Evolutionary conservation across 352 stramenopile species (phyloP), one percentile per base, ranked within the genome.

Genomic region (Globisporangium apiculatum): DNA sequence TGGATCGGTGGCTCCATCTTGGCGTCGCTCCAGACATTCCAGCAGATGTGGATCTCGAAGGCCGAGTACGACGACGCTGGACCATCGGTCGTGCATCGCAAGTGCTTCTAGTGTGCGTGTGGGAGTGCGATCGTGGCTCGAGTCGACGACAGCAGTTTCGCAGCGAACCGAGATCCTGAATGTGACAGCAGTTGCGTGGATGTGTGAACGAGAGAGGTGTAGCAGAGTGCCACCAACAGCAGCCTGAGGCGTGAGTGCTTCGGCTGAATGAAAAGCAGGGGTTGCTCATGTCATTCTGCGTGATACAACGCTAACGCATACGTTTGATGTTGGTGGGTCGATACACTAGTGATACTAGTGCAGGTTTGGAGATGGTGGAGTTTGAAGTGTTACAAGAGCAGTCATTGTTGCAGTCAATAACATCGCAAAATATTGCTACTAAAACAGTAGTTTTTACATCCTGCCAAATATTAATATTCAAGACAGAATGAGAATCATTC

Each of bases 11-110:
- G 96, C 64, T 98, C 90, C 57, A 98, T 99, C 69, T 71, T 99
- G 46, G 80, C 95, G 18, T 98, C 92, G 61, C 76, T 98, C n/a
- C 97, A 92, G 55, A 98, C 96, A 55, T 99, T 99, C 92, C 91
- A 98, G 72, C 87, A 97, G 64, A 98, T 98, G 93, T 99, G 95
- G 94, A 98, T 99, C 75, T 94, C 86, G 37, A 98, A 98, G 87
- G 79, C 87, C 49, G 95, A 99, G 64, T 99, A 99, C 74, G 96
- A 99, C 58, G 96, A 99, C 52, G 93, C 83, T 61, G 96, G 96
- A 15, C 91, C 96, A 40, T 96, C 83, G 15, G 98, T 99, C 71
- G 93, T 99, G 48, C 94, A 98, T 79, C 83, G 90, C 67, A 98
- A 98, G 75, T 98, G 91, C 80, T 95, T 60, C 5, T 60, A 54